A percentile compares a stretch with the other conserved stretches of the same genome.
Conservation (phyloP, 2,329 filamentous ascomycete genomes). For the Fusarium napiforme region DNA sequence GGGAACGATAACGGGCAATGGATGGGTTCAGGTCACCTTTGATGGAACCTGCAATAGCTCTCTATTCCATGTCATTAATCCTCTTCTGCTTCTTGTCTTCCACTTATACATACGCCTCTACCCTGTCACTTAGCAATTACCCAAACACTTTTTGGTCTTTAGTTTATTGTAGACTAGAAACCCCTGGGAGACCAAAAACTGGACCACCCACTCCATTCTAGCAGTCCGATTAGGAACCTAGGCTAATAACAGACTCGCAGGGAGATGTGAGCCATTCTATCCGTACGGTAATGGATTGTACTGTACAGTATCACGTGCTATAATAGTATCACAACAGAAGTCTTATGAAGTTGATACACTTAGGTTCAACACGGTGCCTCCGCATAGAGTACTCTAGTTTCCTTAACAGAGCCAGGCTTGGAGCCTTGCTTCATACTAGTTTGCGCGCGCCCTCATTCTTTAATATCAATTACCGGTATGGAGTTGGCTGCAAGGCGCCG, state of each 20-base stretch:
- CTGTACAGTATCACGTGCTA: conserved; percentile 20
- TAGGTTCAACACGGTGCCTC: conserved; percentile 6
- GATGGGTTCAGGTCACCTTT: conserved; percentile 15
- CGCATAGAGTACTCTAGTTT: conserved; percentile 6
- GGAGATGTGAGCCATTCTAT: conserved; percentile 30
- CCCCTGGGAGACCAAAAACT: conserved; percentile 33
- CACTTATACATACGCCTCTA: conserved; percentile 16
- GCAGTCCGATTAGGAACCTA: neutral
- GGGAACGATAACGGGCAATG: conserved; percentile 16
- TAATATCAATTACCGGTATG: conserved; percentile 32
- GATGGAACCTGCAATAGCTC: conserved; percentile 25
- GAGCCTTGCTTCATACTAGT: conserved; percentile 13
- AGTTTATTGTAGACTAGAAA: conserved; percentile 21
- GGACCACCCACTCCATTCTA: conserved; percentile 28
- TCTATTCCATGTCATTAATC: conserved; percentile 33
- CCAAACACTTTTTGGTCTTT: conserved; percentile 10
- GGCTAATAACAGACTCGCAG: neutral
- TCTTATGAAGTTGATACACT: conserved; percentile 30
- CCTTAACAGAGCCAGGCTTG: conserved; percentile 15
- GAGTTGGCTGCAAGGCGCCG: conserved; percentile 21
- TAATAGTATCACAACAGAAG: conserved; percentile 23
- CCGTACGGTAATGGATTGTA: neutral
- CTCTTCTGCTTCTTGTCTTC: conserved; percentile 2
- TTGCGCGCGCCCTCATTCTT: conserved; percentile 18
- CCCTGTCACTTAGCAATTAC: conserved; percentile 2